Base-by-base conservation (phyloP, 257 asterid genomes). In the Jasminum sambac region DNA sequence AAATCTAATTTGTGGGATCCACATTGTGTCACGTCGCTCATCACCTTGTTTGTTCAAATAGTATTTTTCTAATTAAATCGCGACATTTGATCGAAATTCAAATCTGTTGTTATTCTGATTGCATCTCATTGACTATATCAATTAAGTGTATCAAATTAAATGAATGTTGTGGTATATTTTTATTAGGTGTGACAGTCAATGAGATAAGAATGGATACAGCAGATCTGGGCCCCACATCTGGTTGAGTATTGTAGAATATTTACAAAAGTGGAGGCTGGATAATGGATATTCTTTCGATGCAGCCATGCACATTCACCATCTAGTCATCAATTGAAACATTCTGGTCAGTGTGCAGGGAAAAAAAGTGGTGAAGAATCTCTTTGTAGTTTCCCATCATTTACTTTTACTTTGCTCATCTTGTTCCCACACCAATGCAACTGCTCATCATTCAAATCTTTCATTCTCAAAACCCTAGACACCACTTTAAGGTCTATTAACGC, bases 341-440 rank as follows among this genome's bases (percentile, higher is more conserved):
- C 26, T 58, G 71, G 69, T 78, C 70, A 87, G 72, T 87, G 91
- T 57, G 96, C 89, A 55, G 98, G 96, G 79, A 88, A 92, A 81
- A 92, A 90, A 82, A 90, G 96, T 77, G 97, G 96, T 13, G 91
- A 73, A 55, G 95, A 84, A 82, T 92, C 98, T 86, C 98, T 92
- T 1, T 78, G 87, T 40, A 92, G 72, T 63, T 87, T 90, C 74
- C 91, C 92, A 77, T 88, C 95, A 42, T 89, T 79, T 26, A 92
- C 84, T 63, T 84, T 85, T 23, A 92, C 91, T 87, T 86, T 92
- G 84, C 87, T 81, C 96, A 92, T 90, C 84, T 92, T 92, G 80
- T 78, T 84, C 72, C 90, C 98, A 63, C 98, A 90, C 98, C 98
- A 92, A 52, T 84, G 95, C 83, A 92, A 50, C 37, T 82, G 96